Evolutionary conservation across 768 basidiomycete species (phyloP), one percentile per base, ranked within the genome.

Genomic region (Russula griseocarnosa): DNA sequence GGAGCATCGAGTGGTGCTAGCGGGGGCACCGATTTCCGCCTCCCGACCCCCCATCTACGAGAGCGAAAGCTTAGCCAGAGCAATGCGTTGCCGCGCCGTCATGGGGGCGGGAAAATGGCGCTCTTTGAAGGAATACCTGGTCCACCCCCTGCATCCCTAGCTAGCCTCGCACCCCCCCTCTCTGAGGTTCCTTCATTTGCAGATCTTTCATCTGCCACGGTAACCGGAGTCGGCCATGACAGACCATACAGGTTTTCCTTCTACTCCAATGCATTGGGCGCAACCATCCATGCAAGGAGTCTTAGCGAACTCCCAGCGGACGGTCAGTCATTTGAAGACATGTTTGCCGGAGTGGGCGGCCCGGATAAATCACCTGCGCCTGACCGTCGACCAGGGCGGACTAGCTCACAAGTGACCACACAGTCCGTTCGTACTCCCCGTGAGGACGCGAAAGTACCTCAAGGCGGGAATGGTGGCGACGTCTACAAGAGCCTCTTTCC

Each of bases 241-340:
- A 81, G 94, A 70, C 96, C 95, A 10, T 98, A 98, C 72, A 84
- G 97, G 51, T 99, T 98, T 77, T 98, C 97, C 0, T 99, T 98
- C 77, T 99, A 98, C 76, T 98, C 93, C 20, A 98, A 97, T 70
- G 82, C 88, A 5, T 78, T 97, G 55, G 86, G 88, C 3, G 89
- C 94, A 0, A 98, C 97, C 1, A 98, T 99, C 54, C 96, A 98
- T 76, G 92, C 97, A 0, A 83, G 94, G 20, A 94, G 89, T 66
- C 77, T 99, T 18, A 86, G 90, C 61, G 97, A 99, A 74, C 82
- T 99, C 18, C 97, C 97, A 0, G 92, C 90, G 0, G 94, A 96
- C 42, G 92, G 91, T 0, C 96, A 98, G 74, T 83, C 86, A 0
- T 99, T 98, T 69, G 90, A 92, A 68, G 92, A 97, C 53, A 77